phyloP scores from a whole-genome alignment of 257 asterid genomes.

The Jacaranda copaia region DNA sequence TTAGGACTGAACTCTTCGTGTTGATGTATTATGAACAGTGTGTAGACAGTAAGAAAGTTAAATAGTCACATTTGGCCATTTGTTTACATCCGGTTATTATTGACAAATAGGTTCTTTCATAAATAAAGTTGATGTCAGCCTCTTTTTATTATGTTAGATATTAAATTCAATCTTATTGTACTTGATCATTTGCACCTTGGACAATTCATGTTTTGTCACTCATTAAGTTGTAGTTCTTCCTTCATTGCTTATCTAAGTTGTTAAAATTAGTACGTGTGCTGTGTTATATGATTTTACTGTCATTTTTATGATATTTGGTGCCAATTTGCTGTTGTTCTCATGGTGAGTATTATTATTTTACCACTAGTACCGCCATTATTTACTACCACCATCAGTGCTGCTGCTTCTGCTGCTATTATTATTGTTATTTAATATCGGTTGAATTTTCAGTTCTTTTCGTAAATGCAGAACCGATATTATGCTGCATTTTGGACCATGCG shows the following conservation, averaged over 20 bases:
- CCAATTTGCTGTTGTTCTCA: neutral
- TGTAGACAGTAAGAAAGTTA: neutral
- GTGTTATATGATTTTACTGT: neutral
- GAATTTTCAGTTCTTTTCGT: neutral
- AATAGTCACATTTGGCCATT: neutral
- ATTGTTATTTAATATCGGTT: neutral
- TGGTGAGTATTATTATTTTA: neutral
- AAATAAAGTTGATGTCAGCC: neutral
- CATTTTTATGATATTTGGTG: neutral
- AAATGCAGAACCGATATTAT: conserved; percentile 72
- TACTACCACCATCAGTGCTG: neutral
- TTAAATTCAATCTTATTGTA: neutral
- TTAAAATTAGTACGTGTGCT: neutral
- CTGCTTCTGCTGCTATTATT: neutral
- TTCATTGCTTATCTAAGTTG: neutral
- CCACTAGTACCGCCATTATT: too few species aligned
- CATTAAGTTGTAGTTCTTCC: neutral
- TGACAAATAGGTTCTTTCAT: neutral
- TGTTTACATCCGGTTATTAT: neutral
- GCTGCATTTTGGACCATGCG: conserved; percentile 96
- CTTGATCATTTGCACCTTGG: neutral
- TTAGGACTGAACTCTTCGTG: neutral
- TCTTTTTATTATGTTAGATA: neutral
- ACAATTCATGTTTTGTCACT: neutral
- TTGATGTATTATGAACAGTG: neutral